Conservation (phyloP, 176 grass and related monocot species). For the Eragrostis curvula region DNA sequence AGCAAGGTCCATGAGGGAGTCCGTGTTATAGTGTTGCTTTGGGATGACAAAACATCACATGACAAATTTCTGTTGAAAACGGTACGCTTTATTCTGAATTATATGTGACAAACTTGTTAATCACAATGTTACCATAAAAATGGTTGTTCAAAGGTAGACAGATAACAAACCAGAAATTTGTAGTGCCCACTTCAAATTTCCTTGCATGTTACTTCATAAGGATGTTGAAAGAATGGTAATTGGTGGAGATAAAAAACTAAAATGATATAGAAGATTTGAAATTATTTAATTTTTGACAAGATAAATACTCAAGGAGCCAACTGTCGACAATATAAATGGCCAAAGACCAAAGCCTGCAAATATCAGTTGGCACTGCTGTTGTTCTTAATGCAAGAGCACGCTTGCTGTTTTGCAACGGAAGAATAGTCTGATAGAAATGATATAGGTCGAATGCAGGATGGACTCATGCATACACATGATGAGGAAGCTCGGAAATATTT, state of each 20-base stretch:
- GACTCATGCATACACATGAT: conserved; percentile 95
- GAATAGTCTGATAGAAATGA: conserved; percentile 58
- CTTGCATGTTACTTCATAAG: background rate
- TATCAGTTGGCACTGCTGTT: conserved; percentile 20
- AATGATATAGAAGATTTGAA: background rate
- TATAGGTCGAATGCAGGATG: conserved; percentile 82
- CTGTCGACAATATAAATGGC: conserved; percentile 2
- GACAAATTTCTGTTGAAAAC: conserved; percentile 96
- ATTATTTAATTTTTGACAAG: background rate
- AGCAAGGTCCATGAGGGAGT: conserved; percentile 87
- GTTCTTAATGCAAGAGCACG: background rate
- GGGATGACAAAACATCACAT: conserved; percentile 97
- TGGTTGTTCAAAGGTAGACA: background rate
- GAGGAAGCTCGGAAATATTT: conserved; percentile 95
- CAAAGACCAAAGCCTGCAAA: background rate
- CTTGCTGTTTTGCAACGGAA: conserved; percentile 15
- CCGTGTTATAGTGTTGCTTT: conserved; percentile 90
- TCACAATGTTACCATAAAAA: background rate
- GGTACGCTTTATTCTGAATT: conserved; percentile 48
- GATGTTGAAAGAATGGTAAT: background rate
- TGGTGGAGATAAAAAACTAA: background rate
- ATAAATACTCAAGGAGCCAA: background rate
- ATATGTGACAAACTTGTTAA: background rate
- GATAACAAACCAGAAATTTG: background rate
- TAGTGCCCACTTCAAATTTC: background rate